These are phyloP conservation scores for Ceratobasidium sp. DNA, from an alignment of 1,284 basidiomycete species.

Conservation along the genomic window DNA sequence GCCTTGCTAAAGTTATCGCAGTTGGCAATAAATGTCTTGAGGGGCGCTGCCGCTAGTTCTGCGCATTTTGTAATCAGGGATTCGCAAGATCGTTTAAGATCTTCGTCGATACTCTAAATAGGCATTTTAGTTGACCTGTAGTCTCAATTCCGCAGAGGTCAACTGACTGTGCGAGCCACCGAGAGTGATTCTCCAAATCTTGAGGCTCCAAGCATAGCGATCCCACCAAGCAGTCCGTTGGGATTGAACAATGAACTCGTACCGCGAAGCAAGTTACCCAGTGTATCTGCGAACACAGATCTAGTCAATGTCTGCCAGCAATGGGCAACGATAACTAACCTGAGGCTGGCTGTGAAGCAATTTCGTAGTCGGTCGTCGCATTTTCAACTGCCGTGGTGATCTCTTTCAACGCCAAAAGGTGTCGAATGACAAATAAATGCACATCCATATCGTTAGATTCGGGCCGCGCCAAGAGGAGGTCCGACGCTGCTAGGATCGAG, in stretches of 20 bases:
- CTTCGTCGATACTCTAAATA: conserved; percentile 75
- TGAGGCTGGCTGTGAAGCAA: conserved; percentile 48
- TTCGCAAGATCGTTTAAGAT: conserved; percentile 82
- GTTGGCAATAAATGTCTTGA: conserved; percentile 50
- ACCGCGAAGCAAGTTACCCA: conserved; percentile 72
- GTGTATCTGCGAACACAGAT: conserved; percentile 59
- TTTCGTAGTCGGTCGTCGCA: conserved; percentile 62
- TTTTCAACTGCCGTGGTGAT: conserved; percentile 71
- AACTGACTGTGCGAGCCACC: conserved; percentile 68
- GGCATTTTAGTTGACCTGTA: conserved; percentile 25
- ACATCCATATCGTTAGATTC: conserved; percentile 66
- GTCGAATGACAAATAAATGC: conserved; percentile 83
- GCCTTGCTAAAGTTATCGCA: conserved; percentile 41
- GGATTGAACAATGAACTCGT: conserved; percentile 73
- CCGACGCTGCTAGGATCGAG: conserved; percentile 74
- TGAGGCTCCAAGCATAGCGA: conserved; percentile 62
- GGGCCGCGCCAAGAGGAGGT: conserved; percentile 51
- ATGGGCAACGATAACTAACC: neutral
- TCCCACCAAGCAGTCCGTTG: conserved; percentile 62
- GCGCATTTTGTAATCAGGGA: conserved; percentile 74
- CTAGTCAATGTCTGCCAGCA: conserved; percentile 18
- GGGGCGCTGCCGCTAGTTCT: conserved; percentile 55
- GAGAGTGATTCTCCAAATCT: conserved; percentile 61
- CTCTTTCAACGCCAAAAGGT: conserved; percentile 91
- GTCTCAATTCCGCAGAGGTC: conserved; percentile 13